A percentile compares a stretch with the other conserved stretches of the same genome.
phyloP scores from a whole-genome alignment of 2,329 filamentous ascomycete species.

The Oidium heveae region DNA sequence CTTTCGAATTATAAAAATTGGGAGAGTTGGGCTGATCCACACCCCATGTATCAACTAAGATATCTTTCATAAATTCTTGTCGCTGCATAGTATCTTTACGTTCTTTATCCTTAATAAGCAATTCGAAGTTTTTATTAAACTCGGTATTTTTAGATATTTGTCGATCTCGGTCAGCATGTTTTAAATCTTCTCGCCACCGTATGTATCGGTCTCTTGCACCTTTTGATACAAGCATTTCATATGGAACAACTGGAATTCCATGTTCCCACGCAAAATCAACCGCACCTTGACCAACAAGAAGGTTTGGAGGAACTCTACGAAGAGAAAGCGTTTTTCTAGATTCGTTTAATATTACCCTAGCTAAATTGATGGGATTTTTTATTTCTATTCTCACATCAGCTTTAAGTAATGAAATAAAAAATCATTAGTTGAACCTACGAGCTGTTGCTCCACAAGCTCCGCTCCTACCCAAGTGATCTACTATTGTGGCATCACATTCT shows the following conservation, averaged over 20 bases:
- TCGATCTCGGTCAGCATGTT: constrained; percentile 26
- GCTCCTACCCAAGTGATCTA: constrained; percentile 75
- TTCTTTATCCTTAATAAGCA: constrained; percentile 8
- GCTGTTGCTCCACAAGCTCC: constrained; percentile 80
- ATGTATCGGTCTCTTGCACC: constrained; percentile 55
- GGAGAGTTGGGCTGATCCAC: constrained; percentile 37
- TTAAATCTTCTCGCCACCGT: constrained; percentile 54
- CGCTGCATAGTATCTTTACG: constrained; percentile 7
- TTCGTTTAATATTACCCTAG: constrained; percentile 56
- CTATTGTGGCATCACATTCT: constrained; percentile 82
- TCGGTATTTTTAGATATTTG: constrained; percentile 7
- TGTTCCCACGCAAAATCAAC: constrained; percentile 64
- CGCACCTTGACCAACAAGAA: constrained; percentile 68
- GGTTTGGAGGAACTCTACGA: constrained; percentile 72
- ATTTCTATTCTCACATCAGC: constrained; percentile 31
- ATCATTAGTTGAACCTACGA: constrained; percentile 30
- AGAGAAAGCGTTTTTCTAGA: constrained; percentile 58
- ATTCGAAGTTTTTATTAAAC: constrained; percentile 9
- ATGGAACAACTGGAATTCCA: constrained; percentile 45
- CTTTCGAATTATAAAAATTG: neutral
- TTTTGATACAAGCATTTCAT: constrained; percentile 56
- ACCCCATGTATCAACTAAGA: constrained; percentile 33
- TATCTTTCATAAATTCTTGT: constrained; percentile 26
- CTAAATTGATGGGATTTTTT: constrained; percentile 75
- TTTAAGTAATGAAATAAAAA: neutral